Percentiles rank a stretch among this genome's conserved stretches.
Evolutionary conservation across 2,329 filamentous ascomycete species (phyloP).

Genomic region (Talaromyces funiculosus): DNA sequence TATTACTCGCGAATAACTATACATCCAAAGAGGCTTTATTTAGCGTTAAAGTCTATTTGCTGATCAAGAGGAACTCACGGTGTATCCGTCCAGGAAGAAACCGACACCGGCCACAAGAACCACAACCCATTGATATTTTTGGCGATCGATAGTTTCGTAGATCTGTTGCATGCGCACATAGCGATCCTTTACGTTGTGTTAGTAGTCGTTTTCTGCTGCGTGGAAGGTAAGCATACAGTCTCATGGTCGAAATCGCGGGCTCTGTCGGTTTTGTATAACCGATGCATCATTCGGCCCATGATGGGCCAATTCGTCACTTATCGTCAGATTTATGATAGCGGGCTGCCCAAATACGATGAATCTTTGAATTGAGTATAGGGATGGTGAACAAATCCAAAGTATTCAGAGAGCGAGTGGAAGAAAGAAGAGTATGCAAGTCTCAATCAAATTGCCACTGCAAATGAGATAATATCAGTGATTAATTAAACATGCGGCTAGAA

Average conservation of each 20-base stretch:
- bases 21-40: not conserved
- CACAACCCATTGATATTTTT: slow-evolving; percentile 39
- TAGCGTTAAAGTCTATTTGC: not conserved
- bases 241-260: slow-evolving; percentile 42
- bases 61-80: slow-evolving; percentile 20
- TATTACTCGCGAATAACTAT: slow-evolving; percentile 46
- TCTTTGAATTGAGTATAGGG: not conserved
- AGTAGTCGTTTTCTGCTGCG: not conserved
- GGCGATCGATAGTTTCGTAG: slow-evolving; percentile 41
- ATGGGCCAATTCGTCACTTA: not conserved
- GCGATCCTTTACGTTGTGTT: slow-evolving; percentile 29
- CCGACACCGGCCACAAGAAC: slow-evolving; percentile 46
- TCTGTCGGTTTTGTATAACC: slow-evolving; percentile 41
- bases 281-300: slow-evolving; percentile 31
- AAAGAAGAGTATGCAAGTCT: not conserved
- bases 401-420: not conserved
- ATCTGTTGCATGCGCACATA: slow-evolving; percentile 40
- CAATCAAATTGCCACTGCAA: not conserved
- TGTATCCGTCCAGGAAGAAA: slow-evolving; percentile 47
- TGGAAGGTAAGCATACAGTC: slow-evolving; percentile 22
- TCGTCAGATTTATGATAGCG: no score
- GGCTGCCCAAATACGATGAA: not conserved
- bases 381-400: not conserved
- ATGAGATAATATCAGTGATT: not conserved
- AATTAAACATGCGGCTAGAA: slow-evolving; percentile 1